These are phyloP conservation scores for Apium graveolens DNA, from an alignment of 129 eudicot species.

Conservation along the genomic window DNA sequence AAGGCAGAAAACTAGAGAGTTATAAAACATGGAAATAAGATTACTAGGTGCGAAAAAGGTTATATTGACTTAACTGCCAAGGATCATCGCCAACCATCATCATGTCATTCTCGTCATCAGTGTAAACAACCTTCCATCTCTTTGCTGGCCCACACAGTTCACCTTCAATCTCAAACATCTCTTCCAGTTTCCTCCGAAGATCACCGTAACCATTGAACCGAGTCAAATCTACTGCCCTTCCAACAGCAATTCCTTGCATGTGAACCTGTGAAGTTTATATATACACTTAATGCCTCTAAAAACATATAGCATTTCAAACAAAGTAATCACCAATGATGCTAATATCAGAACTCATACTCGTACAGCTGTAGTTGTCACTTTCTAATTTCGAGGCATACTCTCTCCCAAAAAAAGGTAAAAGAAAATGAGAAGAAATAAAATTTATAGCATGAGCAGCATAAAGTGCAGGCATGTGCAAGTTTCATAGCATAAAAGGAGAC, in stretches of 20 bases:
- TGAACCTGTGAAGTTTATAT: conserved; percentile 48
- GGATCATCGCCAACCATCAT: conserved; percentile 99
- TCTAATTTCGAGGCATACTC: not conserved
- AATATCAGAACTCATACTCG: not conserved
- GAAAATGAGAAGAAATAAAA: not conserved
- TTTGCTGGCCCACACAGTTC: conserved; percentile 60
- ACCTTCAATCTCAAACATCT: conserved; percentile 80
- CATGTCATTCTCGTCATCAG: conserved; percentile 86
- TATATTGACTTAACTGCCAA: conserved; percentile 60
- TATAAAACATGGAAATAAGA: not conserved
- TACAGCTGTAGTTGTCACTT: not conserved
- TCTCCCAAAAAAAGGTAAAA: not conserved
- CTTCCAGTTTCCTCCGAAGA: conserved; percentile 68
- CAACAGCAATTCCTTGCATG: conserved; percentile 96
- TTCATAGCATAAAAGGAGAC: not conserved
- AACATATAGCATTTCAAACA: not conserved
- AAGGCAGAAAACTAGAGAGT: not conserved
- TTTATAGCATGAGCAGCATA: not conserved
- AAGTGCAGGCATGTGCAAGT: not conserved
- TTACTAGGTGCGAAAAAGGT: not conserved
- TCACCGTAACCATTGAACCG: conserved; percentile 57
- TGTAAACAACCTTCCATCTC: conserved; percentile 90
- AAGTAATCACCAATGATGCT: not conserved
- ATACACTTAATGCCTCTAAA: not conserved
- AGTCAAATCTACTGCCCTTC: conserved; percentile 86